Base-by-base conservation (phyloP, 495 filamentous ascomycete species). In the Ramalina peruviana region DNA sequence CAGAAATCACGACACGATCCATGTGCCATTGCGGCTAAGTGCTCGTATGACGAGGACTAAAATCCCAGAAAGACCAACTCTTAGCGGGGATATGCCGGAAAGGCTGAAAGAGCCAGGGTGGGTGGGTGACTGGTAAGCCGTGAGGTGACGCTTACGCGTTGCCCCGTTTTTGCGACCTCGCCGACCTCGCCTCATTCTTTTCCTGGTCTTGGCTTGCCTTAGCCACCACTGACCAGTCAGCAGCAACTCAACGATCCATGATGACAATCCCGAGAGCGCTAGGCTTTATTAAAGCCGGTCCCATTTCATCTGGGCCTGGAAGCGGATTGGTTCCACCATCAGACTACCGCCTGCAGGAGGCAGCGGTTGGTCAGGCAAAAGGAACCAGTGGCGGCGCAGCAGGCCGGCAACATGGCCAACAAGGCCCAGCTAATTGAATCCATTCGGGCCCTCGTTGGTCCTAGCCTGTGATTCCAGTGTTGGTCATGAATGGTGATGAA, bases 11-110 rank as follows among this genome's bases (percentile, higher is more conserved):
- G 43, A 55, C 44, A 49, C 47, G 38, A 36, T 46, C 41, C 27
- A 40, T 50, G 53, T 46, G 47, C 36, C 37, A 46, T 42, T 55
- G 49, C 53, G 53, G 53, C 53, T 55, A 55, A 55, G 53, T 50
- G 40, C 45, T 30, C 52, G 45, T 49, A 49, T 49, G 39, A 54
- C 48, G 41, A 50, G 33, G 36, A 40, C 45, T 17, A 23, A 1
- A 33, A 13, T 33, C 30, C 30, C 30, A 33, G 12, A 33, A 11
- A 33, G 30, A 33, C 12, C 30, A 33, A 33, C 9, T 33, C 30
- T 33, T 33, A 33, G 30, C 30, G 30, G 7, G 30, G 9, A 33
- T 13, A 33, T 33, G 30, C 45, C 37, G 45, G 45, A 48, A 48
- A 27, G 26, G 45, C n/a, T 36, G 19, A 48, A 48, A 36, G 33